phyloP scores from a whole-genome alignment of 805 yeast species.

The Candida schatavii region DNA sequence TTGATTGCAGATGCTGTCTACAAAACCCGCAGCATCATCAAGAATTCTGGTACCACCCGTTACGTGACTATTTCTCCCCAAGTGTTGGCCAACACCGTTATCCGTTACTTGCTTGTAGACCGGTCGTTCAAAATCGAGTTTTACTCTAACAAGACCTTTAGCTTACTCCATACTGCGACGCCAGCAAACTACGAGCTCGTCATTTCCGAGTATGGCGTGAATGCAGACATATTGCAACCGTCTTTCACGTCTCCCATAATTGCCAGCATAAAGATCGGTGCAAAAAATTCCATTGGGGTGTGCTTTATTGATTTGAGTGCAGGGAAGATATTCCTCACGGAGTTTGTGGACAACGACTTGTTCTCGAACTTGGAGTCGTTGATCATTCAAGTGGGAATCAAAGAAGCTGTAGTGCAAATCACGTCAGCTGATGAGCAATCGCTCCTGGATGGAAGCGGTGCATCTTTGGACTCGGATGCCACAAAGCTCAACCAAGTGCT shows the following conservation, averaged over 20 bases:
- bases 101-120: slow-evolving; percentile 66
- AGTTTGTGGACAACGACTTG: slow-evolving; percentile 83
- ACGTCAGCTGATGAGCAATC: too few species aligned
- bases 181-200: slow-evolving; percentile 81
- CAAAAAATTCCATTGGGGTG: slow-evolving; percentile 63
- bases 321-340: slow-evolving; percentile 65
- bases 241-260: slow-evolving; percentile 41
- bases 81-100: slow-evolving; percentile 58
- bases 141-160: slow-evolving; percentile 63
- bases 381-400: slow-evolving; percentile 83
- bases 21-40: slow-evolving; percentile 79
- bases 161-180: slow-evolving; percentile 59
- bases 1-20: slow-evolving; percentile 81
- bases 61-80: slow-evolving; percentile 79
- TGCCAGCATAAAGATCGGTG: slow-evolving; percentile 38
- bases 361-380: slow-evolving; percentile 84
- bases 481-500: slow-evolving; percentile 67
- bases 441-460: slow-evolving; percentile 15
- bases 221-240: slow-evolving; percentile 60
- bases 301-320: slow-evolving; percentile 74
- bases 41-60: slow-evolving; percentile 44
- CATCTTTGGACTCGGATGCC: slow-evolving; percentile 35
- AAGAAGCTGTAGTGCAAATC: slow-evolving; percentile 61
- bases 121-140: slow-evolving; percentile 77
- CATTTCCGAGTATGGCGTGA: slow-evolving; percentile 34